Base-by-base conservation (phyloP, 2,329 filamentous ascomycete genomes). In the Triangularia verruculosa region DNA sequence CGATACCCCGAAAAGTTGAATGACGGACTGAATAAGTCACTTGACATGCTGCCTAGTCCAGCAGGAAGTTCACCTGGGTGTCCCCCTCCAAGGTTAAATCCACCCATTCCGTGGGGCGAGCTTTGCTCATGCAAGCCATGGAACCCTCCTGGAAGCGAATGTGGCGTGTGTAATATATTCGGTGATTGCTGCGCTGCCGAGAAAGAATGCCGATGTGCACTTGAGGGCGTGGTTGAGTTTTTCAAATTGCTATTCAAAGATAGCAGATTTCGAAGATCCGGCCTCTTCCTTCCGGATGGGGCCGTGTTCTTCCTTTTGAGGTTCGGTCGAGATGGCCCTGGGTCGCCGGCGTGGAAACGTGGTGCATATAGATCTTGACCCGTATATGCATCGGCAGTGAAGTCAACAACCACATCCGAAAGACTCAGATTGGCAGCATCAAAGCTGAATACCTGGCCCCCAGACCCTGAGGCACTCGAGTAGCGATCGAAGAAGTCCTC, bases 401-500 rank as follows among this genome's bases (percentile, higher is more conserved):
- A 83, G 66, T 91, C 88, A 13, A 88, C 77, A 7, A 83, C 75
- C 1, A 89, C 83, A 69, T 94, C 90, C 1, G 84, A 78, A 61
- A 95, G 85, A 15, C 85, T 89, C 39, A 94, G 80, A 71, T 93
- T 90, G 1, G 90, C 87, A 1, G 89, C 86, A 70, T 95, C 91
- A 61, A 95, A 91, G 4, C 76, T 79, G 67, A 82, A 84, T 0
- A 82, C 80, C 62, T 86, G 82, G 0, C 87, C 89, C 0, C 86
- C 87, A 20, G 79, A 78, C 0, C 83, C 81, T 1, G 80, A 79
- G 53, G 87, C 80, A 63, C 83, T 84, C 0, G 79, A 77, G 64
- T 96, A 96, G 27, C 92, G 83, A 70, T 95, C 91, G 70, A 95
- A 93, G 75, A 96, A 96, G 72, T 95, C 91, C 67, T 95, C 92